Conservation (phyloP, 225 moss, liverwort and hornwort species). For the Rhytidiadelphus loreus region DNA sequence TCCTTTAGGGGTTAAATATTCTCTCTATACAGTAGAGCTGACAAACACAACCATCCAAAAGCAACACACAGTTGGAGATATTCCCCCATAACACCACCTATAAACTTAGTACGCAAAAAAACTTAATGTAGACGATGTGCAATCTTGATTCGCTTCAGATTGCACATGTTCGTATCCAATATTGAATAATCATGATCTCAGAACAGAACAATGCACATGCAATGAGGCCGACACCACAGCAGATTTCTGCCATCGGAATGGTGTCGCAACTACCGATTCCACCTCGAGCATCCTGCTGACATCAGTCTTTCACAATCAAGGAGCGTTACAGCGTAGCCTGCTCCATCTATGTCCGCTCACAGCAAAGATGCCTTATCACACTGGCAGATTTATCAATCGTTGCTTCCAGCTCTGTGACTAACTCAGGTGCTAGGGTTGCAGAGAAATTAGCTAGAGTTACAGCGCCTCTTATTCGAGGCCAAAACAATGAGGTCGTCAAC, state of each 20-base stretch:
- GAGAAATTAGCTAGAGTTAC: conserved; percentile 6
- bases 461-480: conserved; percentile 15
- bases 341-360: not conserved
- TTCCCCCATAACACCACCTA: no score
- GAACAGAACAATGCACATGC: not conserved
- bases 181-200: not conserved
- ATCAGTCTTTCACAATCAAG: not conserved
- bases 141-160: not conserved
- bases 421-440: conserved; percentile 15
- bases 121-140: not conserved
- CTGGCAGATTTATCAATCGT: not conserved
- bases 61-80: not conserved
- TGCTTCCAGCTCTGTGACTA: not conserved
- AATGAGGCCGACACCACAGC: conserved; percentile 4
- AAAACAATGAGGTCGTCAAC: conserved; percentile 9
- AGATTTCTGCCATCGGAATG: not conserved
- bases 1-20: no score
- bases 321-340: not conserved
- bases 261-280: not conserved
- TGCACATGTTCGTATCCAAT: not conserved
- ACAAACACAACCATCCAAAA: not conserved
- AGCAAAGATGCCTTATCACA: not conserved
- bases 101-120: not conserved
- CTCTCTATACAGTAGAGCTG: not conserved
- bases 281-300: not conserved